Evolutionary conservation across 2,329 filamentous ascomycete genomes (phyloP).

Genomic region (Neonectria coccinea): DNA sequence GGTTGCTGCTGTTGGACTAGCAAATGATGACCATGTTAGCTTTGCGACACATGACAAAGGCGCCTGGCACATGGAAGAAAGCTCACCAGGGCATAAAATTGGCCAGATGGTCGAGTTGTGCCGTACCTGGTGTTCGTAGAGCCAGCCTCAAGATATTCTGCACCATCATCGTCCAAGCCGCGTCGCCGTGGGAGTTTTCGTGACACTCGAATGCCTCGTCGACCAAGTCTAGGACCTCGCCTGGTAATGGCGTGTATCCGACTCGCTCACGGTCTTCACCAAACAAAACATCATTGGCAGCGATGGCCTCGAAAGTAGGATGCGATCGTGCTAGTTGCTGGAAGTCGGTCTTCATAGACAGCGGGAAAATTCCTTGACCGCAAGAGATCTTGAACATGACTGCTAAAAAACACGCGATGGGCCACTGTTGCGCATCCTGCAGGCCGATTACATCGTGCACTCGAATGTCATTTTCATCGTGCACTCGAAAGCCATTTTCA

Average conservation of each 20-base stretch:
- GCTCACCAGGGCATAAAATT: conserved; percentile 10
- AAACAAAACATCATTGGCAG: conserved; percentile 3
- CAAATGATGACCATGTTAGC: not conserved
- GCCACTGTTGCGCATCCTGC: not conserved
- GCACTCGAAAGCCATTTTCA: not conserved
- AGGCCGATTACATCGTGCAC: not conserved
- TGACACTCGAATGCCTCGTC: conserved; percentile 15
- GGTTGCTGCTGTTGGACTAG: conserved; percentile 22
- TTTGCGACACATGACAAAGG: not conserved
- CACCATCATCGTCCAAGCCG: conserved; percentile 12
- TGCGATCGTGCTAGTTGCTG: not conserved
- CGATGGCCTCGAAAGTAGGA: not conserved
- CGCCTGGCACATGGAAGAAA: not conserved
- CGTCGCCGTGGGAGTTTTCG: conserved; percentile 7
- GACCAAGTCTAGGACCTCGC: not conserved
- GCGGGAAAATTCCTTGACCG: conserved; percentile 6
- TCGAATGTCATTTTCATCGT: not conserved
- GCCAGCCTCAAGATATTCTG: conserved; percentile 14
- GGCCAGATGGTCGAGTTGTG: not conserved
- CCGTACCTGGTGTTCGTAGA: not conserved
- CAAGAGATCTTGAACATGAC: conserved; percentile 16
- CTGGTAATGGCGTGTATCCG: not conserved
- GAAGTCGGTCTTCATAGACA: not conserved
- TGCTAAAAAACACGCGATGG: not conserved
- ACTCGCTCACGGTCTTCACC: not conserved